A percentile compares a stretch with the other conserved stretches of the same genome.
Conservation (phyloP, 164 flowering plant species). For the Platanus orientalis region DNA sequence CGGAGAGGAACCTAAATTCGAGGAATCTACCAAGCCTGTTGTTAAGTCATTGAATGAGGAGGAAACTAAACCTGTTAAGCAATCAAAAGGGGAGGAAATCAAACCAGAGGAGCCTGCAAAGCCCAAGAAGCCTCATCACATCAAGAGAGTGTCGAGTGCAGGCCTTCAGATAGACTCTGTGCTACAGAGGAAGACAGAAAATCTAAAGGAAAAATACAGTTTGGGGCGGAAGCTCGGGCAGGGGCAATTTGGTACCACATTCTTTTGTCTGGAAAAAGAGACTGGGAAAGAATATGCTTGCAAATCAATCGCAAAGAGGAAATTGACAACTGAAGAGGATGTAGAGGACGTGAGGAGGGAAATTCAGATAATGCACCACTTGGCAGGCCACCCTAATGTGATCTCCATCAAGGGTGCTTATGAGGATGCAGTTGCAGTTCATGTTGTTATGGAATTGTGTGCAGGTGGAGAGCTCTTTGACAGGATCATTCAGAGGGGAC, state of each 20-base stretch:
- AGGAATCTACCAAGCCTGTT: too few species aligned
- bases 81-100: constrained; percentile 2
- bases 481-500: constrained; percentile 33
- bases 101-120: background rate
- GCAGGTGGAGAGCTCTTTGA: constrained; percentile 39
- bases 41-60: too few species aligned
- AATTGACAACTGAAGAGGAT: constrained; percentile 27
- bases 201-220: constrained; percentile 19
- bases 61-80: background rate
- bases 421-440: constrained; percentile 33
- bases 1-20: constrained; percentile 2
- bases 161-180: constrained; percentile 18
- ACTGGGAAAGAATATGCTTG: constrained; percentile 30
- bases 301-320: constrained; percentile 35
- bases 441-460: constrained; percentile 37
- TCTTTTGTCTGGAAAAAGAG: constrained; percentile 21
- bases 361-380: constrained; percentile 37
- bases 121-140: constrained; percentile 9
- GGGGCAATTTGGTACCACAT: constrained; percentile 36
- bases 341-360: constrained; percentile 38
- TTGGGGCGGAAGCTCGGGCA: constrained; percentile 36
- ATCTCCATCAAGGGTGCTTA: constrained; percentile 29
- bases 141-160: constrained; percentile 14
- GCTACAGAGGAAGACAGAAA: constrained; percentile 17
- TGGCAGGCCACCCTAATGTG: constrained; percentile 30